Base-by-base conservation (phyloP, 2,329 filamentous ascomycete genomes). In the Neonectria hederae region DNA sequence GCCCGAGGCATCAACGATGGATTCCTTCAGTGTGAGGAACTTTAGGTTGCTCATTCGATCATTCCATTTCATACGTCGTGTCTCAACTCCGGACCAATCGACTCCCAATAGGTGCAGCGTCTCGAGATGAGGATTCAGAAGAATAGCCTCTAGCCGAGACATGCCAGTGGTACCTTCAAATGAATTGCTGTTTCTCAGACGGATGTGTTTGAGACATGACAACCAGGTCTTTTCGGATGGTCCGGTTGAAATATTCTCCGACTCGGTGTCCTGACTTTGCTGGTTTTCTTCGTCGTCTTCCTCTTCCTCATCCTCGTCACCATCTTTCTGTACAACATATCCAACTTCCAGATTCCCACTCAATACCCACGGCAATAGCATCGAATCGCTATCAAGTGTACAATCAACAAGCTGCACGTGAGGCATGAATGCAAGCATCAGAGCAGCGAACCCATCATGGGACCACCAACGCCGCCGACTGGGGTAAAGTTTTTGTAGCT, bases 81-180 rank as follows among this genome's bases (percentile, higher is more conserved):
- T 7, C 21, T 51, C 42, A 2, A 45, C 11, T 3, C 3, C 6
- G 9, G 13, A 26, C 53, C 61, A 64, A 14, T 58, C 26, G 7
- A 60, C 13, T 3, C 57, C 56, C 3, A 30, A 30, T 22, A 46
- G 22, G 0, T 53, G 43, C 9, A 64, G 55, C 7, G 8, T 51
- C n/a, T 64, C 61, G 10, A 66, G 60, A 17, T 19, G 53, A 2
- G 55, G 52, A 32, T 66, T 40, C 8, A 64, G 49, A 21, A 66
- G 43, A 26, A 61, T 6, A 4, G 48, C 28, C 19, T 61, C 64
- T 17, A 61, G 32, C n/a, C 8, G 7, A 1, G 45, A n/a, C 45
- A 48, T 30, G 45, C 24, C 24, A 10, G 3, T 24, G 40, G 4
- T 14, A 1, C 0, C 3, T 0, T 7, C 17, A 1, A 1, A 4